Percentiles rank a stretch among this genome's conserved stretches.
phyloP scores from a whole-genome alignment of 805 yeast species.

The Lipomyces kockii region DNA sequence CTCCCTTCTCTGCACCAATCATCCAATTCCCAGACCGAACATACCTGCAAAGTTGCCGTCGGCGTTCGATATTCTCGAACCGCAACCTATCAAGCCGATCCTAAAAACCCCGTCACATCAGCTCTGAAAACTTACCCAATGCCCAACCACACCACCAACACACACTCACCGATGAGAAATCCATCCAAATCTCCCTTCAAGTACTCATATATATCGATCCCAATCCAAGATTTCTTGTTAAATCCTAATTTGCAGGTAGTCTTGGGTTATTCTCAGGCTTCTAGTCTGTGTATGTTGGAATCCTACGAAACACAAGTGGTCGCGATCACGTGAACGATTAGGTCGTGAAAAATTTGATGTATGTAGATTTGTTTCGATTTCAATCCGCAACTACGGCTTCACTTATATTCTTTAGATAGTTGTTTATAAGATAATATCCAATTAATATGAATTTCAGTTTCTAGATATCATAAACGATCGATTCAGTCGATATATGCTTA shows the following conservation, averaged over 20 bases:
- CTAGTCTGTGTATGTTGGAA: background rate
- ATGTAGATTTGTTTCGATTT: background rate
- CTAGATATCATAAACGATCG: background rate
- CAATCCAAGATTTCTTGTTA: background rate
- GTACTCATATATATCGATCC: background rate
- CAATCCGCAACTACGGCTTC: background rate
- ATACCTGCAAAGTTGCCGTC: conserved; percentile 51
- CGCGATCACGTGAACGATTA: background rate
- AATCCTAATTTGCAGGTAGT: background rate
- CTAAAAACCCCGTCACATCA: conserved; percentile 12
- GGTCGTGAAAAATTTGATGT: background rate
- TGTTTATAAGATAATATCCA: background rate
- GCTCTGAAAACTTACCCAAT: background rate
- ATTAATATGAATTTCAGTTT: too few relatives aligned
- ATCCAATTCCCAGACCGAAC: conserved; percentile 21
- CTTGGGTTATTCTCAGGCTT: background rate
- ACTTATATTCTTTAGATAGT: background rate
- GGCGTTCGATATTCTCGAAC: conserved; percentile 52
- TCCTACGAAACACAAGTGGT: background rate
- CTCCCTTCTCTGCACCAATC: background rate
- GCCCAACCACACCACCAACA: background rate
- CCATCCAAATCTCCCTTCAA: conserved; percentile 21
- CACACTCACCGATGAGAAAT: conserved; percentile 29
- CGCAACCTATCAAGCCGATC: conserved; percentile 50
- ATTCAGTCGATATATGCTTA: background rate